Evolutionary conservation across 805 yeast genomes (phyloP).

Genomic region (Cyberlindnera xylosilytica): DNA sequence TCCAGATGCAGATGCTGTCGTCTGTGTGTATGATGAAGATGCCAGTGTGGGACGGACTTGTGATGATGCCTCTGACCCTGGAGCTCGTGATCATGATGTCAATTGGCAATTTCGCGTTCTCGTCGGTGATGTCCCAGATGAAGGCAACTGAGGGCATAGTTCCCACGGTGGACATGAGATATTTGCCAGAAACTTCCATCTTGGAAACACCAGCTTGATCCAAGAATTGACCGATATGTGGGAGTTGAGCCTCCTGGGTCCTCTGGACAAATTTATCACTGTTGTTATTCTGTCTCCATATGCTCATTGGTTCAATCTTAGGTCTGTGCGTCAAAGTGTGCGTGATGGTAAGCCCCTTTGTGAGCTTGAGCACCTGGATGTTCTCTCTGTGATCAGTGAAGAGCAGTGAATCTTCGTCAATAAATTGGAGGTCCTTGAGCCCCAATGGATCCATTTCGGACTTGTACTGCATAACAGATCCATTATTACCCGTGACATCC

Average conservation of each 20-base stretch:
- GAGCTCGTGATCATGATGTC: slow-evolving; percentile 12
- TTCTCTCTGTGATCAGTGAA: slow-evolving; percentile 19
- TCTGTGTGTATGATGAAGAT: slow-evolving; percentile 6
- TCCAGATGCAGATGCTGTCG: slow-evolving; percentile 15
- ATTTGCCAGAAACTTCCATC: background rate
- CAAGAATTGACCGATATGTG: slow-evolving; percentile 7
- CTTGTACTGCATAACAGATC: slow-evolving; percentile 8
- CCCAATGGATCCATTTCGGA: slow-evolving; percentile 14
- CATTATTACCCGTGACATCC: slow-evolving; percentile 1
- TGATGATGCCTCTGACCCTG: slow-evolving; percentile 9
- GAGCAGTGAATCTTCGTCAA: slow-evolving; percentile 14
- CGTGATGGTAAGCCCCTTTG: slow-evolving; percentile 8
- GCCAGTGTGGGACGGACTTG: background rate
- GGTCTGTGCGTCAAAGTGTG: slow-evolving; percentile 1
- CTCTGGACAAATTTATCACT: slow-evolving; percentile 7
- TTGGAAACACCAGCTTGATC: slow-evolving; percentile 8
- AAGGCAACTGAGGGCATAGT: slow-evolving; percentile 20
- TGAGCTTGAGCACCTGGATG: slow-evolving; percentile 5
- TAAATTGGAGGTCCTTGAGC: slow-evolving; percentile 5
- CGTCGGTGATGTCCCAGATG: slow-evolving; percentile 10
- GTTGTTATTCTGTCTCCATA: slow-evolving; percentile 16
- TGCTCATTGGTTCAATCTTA: background rate
- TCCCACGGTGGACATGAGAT: slow-evolving; percentile 4
- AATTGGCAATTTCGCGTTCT: background rate
- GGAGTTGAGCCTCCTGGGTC: slow-evolving; percentile 4